A percentile compares a stretch with the other conserved stretches of the same genome.
Evolutionary conservation across 1,284 basidiomycete species (phyloP).

Genomic region (Ustilago nuda): DNA sequence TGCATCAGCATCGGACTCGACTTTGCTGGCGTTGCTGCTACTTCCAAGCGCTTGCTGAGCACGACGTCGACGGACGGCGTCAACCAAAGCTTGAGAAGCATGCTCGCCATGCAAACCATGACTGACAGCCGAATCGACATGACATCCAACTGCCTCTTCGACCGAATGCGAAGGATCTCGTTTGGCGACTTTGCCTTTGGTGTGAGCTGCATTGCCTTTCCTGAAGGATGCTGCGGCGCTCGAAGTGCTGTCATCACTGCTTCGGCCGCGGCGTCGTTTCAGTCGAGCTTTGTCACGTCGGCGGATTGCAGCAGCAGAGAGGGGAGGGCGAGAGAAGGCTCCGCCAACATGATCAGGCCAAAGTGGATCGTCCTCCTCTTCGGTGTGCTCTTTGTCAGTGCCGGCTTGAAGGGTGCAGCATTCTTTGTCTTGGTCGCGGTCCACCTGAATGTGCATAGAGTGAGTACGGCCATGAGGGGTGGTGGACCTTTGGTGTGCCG

Average conservation of each 20-base stretch:
- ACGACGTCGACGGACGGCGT: constrained; percentile 24
- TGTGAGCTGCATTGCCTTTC: constrained; percentile 11
- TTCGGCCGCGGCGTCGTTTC: constrained; percentile 38
- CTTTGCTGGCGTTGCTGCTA: constrained; percentile 15
- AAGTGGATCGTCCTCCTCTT: constrained; percentile 28
- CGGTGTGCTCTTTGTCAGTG: constrained; percentile 34
- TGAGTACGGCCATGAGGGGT: background rate
- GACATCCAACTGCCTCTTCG: constrained; percentile 15
- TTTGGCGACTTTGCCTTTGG: constrained; percentile 30
- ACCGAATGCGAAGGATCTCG: constrained; percentile 1
- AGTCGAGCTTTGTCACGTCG: constrained; percentile 22
- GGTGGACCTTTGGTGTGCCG: background rate
- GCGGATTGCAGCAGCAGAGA: constrained; percentile 10
- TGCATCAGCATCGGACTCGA: constrained; percentile 17
- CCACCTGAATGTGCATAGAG: constrained; percentile 1
- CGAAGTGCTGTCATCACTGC: constrained; percentile 29
- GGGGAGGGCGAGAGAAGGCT: constrained; percentile 49
- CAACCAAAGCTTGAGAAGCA: constrained; percentile 13
- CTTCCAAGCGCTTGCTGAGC: constrained; percentile 7
- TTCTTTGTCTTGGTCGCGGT: constrained; percentile 25
- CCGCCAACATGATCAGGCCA: constrained; percentile 57
- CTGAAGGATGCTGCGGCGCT: constrained; percentile 15
- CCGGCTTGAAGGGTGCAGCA: constrained; percentile 22
- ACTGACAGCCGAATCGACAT: constrained; percentile 22
- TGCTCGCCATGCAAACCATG: constrained; percentile 6